Evolutionary conservation across 345 rosid genomes (phyloP).

Genomic region (Salix koriyanagi): DNA sequence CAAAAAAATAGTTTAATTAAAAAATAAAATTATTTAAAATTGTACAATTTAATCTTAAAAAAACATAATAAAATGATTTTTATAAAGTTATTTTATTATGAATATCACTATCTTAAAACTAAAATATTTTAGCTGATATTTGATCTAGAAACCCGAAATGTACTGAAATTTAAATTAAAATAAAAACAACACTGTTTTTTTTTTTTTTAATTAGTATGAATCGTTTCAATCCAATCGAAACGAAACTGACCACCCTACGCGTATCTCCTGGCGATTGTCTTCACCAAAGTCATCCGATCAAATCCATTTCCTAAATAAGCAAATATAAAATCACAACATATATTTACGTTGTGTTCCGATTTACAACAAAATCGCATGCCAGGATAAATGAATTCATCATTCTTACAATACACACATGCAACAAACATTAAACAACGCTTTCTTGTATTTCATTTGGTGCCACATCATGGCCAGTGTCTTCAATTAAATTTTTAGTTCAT

Average conservation of each 20-base stretch:
- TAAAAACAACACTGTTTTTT: too few relatives aligned
- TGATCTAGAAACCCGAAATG: too few relatives aligned
- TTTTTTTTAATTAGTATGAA: too few relatives aligned
- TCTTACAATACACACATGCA: not conserved
- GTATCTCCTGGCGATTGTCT: not conserved
- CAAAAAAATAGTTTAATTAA: too few relatives aligned
- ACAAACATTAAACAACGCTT: not conserved
- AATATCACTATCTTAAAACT: too few relatives aligned
- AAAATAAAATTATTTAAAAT: too few relatives aligned
- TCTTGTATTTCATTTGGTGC: not conserved
- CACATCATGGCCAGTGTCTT: not conserved
- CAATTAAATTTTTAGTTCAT: not conserved
- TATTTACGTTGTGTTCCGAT: conserved; percentile 3
- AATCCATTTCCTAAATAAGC: not conserved
- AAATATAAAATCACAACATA: not conserved
- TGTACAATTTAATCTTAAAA: too few relatives aligned
- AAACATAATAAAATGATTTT: too few relatives aligned
- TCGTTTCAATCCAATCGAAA: rapidly evolving
- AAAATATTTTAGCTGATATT: rapidly evolving
- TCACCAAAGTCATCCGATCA: not conserved
- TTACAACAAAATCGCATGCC: conserved; percentile 19
- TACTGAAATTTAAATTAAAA: too few relatives aligned
- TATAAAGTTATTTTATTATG: too few relatives aligned
- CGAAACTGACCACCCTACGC: too few relatives aligned
- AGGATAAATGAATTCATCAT: not conserved